phyloP scores from a whole-genome alignment of 2,329 filamentous ascomycete species.

The Orbilia oligospora region DNA sequence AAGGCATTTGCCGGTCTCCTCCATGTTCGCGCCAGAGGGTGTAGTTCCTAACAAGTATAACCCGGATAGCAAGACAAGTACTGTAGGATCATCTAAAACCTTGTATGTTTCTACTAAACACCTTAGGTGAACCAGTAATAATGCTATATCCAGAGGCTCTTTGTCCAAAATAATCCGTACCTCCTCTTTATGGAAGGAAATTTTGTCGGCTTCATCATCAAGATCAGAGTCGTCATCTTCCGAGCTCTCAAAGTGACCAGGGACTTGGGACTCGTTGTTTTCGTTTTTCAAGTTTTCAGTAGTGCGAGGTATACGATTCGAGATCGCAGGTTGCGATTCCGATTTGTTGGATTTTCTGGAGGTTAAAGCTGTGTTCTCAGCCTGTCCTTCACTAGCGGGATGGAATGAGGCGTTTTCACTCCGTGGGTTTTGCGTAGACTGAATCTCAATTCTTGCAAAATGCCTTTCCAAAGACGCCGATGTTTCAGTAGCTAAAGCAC shows the following conservation, averaged over 20 bases:
- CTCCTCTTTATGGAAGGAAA: constrained; percentile 23
- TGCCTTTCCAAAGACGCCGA: background rate
- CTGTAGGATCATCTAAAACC: background rate
- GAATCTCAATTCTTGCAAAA: background rate
- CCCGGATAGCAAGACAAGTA: background rate
- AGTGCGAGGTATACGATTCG: background rate
- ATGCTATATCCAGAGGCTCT: background rate
- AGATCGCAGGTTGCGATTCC: background rate
- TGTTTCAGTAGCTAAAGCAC: background rate
- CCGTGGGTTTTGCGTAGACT: background rate
- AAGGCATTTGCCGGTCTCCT: background rate
- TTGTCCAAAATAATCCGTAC: background rate
- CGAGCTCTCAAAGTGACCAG: background rate
- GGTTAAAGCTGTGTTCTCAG: background rate
- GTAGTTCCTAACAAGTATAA: background rate
- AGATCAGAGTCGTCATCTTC: constrained; percentile 14
- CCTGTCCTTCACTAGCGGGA: background rate
- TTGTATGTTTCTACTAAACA: background rate
- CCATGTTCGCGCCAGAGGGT: background rate
- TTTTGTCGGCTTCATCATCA: constrained; percentile 24
- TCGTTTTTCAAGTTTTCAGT: background rate
- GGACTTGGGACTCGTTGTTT: too few species aligned
- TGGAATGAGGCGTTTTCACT: background rate
- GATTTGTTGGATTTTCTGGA: background rate
- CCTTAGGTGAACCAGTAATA: background rate